Base-by-base conservation (phyloP, 1,284 basidiomycete genomes). In the Apiotrichum gamsii region DNA sequence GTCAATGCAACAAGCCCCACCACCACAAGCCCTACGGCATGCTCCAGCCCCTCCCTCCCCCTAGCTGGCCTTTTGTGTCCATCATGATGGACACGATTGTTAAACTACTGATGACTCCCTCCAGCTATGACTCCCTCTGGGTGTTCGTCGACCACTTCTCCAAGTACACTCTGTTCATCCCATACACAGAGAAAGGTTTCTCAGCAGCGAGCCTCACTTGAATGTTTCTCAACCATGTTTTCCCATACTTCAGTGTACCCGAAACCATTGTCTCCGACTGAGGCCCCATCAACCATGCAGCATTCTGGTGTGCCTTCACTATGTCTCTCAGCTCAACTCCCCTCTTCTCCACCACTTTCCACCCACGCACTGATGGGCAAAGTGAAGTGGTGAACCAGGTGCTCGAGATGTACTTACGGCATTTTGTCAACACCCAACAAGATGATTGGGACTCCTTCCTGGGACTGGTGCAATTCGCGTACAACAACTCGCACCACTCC, bases 81-180 rank as follows among this genome's bases (percentile, higher is more conserved):
- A 63, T 79, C 5, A 72, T 72, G 0, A 72, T 78, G 68, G 77
- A 80, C 51, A 66, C n/a, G n/a, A n/a, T n/a, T n/a, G n/a, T n/a
- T n/a, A n/a, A n/a, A n/a, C n/a, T n/a, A n/a, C n/a, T n/a, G n/a
- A n/a, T n/a, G n/a, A n/a, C n/a, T n/a, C n/a, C n/a, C n/a, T n/a
- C n/a, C n/a, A n/a, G n/a, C n/a, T n/a, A n/a, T n/a, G n/a, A n/a
- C n/a, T n/a, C n/a, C n/a, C n/a, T n/a, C n/a, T n/a, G n/a, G n/a
- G n/a, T n/a, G n/a, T n/a, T n/a, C n/a, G n/a, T n/a, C n/a, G n/a
- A n/a, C n/a, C n/a, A n/a, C n/a, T n/a, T n/a, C n/a, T n/a, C n/a
- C n/a, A n/a, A n/a, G n/a, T n/a, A n/a, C n/a, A n/a, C n/a, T n/a
- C n/a, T n/a, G n/a, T n/a, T n/a, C n/a, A n/a, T n/a, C n/a, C n/a